Evolutionary conservation across 495 filamentous ascomycete species (phyloP).

Genomic region (Podospora anserina): DNA sequence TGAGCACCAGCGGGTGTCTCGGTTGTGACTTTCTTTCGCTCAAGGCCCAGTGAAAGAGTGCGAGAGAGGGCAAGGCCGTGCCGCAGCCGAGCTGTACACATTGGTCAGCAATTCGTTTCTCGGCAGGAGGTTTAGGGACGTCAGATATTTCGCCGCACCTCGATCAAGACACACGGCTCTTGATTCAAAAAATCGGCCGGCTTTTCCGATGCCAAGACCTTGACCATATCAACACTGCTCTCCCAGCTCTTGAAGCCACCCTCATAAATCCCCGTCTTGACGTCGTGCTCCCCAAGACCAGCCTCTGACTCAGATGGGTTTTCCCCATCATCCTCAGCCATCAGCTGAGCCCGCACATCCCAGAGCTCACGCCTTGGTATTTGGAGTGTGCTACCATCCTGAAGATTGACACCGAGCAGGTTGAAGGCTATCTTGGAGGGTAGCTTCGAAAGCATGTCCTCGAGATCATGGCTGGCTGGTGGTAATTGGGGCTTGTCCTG

Average conservation of each 20-base stretch:
- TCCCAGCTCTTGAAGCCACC: slow-evolving; percentile 99
- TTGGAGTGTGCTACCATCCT: slow-evolving; percentile 43
- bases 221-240: slow-evolving; percentile 83
- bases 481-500: slow-evolving; percentile 48
- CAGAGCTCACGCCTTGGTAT: slow-evolving; percentile 86
- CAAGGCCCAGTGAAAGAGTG: slow-evolving; percentile 70
- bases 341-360: slow-evolving; percentile 89
- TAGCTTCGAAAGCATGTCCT: slow-evolving; percentile 61
- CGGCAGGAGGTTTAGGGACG: neutral
- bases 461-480: slow-evolving; percentile 41
- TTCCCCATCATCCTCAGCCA: slow-evolving; percentile 69
- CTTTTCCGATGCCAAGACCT: slow-evolving; percentile 55
- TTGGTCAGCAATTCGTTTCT: slow-evolving; percentile 21
- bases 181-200: slow-evolving; percentile 55
- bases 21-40: slow-evolving; percentile 23
- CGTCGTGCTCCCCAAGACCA: slow-evolving; percentile 74
- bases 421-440: slow-evolving; percentile 78
- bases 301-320: slow-evolving; percentile 38
- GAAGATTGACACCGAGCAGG: slow-evolving; percentile 53
- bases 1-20: slow-evolving; percentile 53
- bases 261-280: slow-evolving; percentile 89
- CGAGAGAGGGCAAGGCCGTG: slow-evolving; percentile 78
- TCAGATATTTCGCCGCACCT: slow-evolving; percentile 53
- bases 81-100: slow-evolving; percentile 75
- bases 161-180: slow-evolving; percentile 58